phyloP scores from a whole-genome alignment of 192 early-diverging fungal species.

The Lobosporangium transversale region DNA sequence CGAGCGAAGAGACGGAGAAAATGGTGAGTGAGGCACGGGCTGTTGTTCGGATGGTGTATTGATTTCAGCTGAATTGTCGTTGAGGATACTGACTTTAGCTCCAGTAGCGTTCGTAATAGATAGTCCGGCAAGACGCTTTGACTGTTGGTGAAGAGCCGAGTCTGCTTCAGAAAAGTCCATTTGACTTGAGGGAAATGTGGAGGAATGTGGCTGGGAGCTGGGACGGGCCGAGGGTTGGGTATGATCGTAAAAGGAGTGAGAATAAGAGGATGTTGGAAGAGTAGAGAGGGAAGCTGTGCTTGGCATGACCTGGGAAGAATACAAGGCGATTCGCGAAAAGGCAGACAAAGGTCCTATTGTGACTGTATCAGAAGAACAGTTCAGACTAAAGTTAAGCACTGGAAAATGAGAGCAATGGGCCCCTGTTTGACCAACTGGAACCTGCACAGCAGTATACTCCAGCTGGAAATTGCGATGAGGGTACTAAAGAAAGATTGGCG shows the following conservation, averaged over 20 bases:
- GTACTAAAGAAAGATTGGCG: too few relatives aligned
- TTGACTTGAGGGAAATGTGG: neutral
- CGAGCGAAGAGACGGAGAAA: neutral
- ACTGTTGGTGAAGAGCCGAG: slow-evolving; percentile 29
- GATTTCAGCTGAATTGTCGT: slow-evolving; percentile 35
- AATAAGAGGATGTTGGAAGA: neutral
- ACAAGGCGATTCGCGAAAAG: too few relatives aligned
- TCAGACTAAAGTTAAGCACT: too few relatives aligned
- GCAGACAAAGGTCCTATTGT: too few relatives aligned
- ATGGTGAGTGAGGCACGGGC: neutral
- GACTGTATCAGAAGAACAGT: too few relatives aligned
- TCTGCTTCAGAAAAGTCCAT: slow-evolving; percentile 26
- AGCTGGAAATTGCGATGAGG: too few relatives aligned
- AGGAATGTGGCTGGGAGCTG: slow-evolving; percentile 12
- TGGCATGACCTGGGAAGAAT: too few relatives aligned
- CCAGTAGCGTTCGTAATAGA: slow-evolving; percentile 64
- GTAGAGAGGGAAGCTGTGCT: neutral
- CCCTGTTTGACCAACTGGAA: too few relatives aligned
- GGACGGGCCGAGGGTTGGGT: neutral
- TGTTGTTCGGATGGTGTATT: neutral
- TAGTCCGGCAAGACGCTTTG: slow-evolving; percentile 46
- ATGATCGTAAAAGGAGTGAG: neutral
- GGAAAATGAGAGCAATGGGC: too few relatives aligned
- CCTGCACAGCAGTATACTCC: too few relatives aligned
- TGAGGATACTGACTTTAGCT: slow-evolving; percentile 62